phyloP scores from a whole-genome alignment of 768 basidiomycete species.

The Mycena capillaripes region DNA sequence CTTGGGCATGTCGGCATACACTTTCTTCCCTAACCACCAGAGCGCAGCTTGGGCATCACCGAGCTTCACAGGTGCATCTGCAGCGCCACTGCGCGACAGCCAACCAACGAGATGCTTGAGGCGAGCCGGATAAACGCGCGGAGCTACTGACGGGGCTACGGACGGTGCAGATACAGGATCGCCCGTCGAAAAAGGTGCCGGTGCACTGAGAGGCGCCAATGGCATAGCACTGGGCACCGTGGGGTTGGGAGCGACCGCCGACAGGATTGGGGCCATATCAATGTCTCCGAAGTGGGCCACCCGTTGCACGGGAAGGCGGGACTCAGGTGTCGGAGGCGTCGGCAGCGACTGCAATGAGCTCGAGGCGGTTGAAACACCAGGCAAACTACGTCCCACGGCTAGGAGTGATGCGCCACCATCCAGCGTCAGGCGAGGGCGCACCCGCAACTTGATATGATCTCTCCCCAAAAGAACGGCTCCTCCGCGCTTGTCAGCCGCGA shows the following conservation, averaged over 20 bases:
- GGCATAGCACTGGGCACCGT: not conserved
- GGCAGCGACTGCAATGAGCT: too few relatives aligned
- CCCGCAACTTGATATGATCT: not conserved
- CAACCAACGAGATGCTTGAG: conserved; percentile 22
- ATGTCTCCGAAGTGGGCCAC: too few relatives aligned
- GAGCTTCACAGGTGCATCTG: conserved; percentile 10
- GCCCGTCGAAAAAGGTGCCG: not conserved
- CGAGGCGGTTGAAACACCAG: not conserved
- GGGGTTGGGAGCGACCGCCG: not conserved
- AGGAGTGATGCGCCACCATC: conserved; percentile 2
- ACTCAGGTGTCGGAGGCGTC: not conserved
- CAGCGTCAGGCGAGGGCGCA: conserved; percentile 6
- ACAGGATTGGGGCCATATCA: not conserved
- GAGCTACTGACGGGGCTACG: not conserved
- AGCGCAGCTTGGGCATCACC: not conserved
- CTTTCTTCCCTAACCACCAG: too few relatives aligned
- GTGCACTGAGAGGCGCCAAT: not conserved
- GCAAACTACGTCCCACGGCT: not conserved
- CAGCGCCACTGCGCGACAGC: conserved; percentile 5
- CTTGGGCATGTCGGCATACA: too few relatives aligned
- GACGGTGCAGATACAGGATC: not conserved
- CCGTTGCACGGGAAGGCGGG: not conserved
- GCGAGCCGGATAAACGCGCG: not conserved
- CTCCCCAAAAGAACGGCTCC: not conserved
- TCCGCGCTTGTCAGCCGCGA: conserved; percentile 14